A percentile compares a stretch with the other conserved stretches of the same genome.
phyloP scores from a whole-genome alignment of 345 rosid species.

The Citrus unshiu region DNA sequence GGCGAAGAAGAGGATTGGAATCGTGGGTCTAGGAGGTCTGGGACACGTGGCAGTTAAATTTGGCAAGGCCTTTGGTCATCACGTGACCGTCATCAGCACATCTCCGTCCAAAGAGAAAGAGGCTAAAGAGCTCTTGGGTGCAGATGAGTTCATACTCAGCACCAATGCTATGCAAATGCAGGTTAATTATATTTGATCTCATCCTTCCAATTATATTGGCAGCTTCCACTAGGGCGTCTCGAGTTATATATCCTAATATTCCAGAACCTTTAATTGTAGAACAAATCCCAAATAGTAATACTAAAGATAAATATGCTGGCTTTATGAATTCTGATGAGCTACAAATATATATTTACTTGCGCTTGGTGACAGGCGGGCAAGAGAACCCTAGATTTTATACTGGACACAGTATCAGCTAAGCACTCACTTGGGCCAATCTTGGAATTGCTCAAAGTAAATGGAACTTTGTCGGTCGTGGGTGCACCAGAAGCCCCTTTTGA shows the following conservation, averaged over 20 bases:
- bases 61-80: constrained; percentile 56
- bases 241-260: too few relatives aligned
- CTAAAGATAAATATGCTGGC: too few relatives aligned
- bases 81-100: constrained; percentile 58
- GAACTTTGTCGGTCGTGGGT: constrained; percentile 42
- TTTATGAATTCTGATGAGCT: neutral
- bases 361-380: constrained; percentile 28
- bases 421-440: constrained; percentile 47
- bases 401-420: constrained; percentile 56
- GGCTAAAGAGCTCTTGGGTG: constrained; percentile 49
- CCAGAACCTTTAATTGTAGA: too few relatives aligned
- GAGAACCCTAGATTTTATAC: constrained; percentile 43
- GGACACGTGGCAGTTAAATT: constrained; percentile 58
- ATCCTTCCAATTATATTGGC: too few relatives aligned
- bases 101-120: constrained; percentile 53
- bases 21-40: constrained; percentile 53
- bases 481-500: constrained; percentile 49
- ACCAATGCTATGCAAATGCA: constrained; percentile 38
- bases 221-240: too few relatives aligned
- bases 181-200: constrained; percentile 21
- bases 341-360: too few relatives aligned
- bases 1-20: constrained; percentile 42
- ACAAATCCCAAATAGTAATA: too few relatives aligned
- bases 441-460: constrained; percentile 51
- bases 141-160: constrained; percentile 52